phyloP scores from a whole-genome alignment of 2,329 filamentous ascomycete species.

The Fusarium fracticaudum region DNA sequence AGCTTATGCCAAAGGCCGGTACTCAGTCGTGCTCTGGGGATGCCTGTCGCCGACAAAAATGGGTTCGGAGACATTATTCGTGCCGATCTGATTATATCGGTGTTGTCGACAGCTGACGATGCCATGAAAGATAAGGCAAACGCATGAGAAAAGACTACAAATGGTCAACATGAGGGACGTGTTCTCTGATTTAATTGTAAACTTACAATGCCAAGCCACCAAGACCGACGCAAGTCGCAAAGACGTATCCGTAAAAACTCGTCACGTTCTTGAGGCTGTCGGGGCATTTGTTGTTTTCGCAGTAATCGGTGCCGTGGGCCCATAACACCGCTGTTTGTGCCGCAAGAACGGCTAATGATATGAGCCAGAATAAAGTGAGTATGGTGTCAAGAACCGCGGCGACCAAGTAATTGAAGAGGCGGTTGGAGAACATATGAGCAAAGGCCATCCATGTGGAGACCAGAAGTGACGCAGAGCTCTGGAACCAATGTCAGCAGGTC shows the following conservation, averaged over 20 bases:
- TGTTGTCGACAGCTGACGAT: constrained; percentile 57
- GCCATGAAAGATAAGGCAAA: constrained; percentile 53
- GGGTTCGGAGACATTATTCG: background rate
- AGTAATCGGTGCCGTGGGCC: constrained; percentile 30
- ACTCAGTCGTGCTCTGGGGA: background rate
- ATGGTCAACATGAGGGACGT: background rate
- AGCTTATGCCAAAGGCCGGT: background rate
- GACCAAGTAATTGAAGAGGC: constrained; percentile 63
- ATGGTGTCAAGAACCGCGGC: constrained; percentile 61
- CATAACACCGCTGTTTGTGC: constrained; percentile 45
- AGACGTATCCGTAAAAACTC: constrained; percentile 42
- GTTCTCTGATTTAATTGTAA: rapidly evolving
- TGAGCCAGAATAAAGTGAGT: constrained; percentile 63
- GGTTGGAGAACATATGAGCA: constrained; percentile 52
- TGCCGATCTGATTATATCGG: constrained; percentile 33
- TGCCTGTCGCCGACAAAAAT: background rate
- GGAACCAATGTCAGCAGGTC: background rate
- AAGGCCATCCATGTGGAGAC: constrained; percentile 58
- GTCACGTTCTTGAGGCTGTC: background rate
- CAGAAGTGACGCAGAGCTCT: constrained; percentile 57
- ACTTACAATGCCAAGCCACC: constrained; percentile 57
- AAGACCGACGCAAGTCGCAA: constrained; percentile 51
- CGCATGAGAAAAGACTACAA: constrained; percentile 53
- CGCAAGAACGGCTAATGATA: constrained; percentile 54
- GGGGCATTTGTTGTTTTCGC: constrained; percentile 38